A percentile compares a stretch with the other conserved stretches of the same genome.
Evolutionary conservation across 352 stramenopile species (phyloP).

Genomic region (Phytophthora kernoviae): DNA sequence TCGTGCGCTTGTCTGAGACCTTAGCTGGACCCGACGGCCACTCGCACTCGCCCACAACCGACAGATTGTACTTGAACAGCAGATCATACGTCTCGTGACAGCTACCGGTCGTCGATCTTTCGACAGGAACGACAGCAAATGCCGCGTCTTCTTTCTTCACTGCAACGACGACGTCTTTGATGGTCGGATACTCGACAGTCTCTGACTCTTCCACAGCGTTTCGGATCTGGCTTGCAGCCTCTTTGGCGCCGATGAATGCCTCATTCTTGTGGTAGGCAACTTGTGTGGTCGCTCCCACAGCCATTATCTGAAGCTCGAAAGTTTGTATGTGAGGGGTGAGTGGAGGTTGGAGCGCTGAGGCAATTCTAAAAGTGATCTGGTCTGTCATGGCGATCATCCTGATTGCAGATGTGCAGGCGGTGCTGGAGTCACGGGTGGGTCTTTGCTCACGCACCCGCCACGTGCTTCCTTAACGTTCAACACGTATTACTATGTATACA

Average conservation of each 20-base stretch:
- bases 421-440: no score
- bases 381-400: no score
- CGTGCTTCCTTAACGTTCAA: no score
- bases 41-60: slow-evolving; percentile 71
- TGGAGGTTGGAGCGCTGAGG: no score
- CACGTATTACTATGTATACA: no score
- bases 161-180: slow-evolving; percentile 61
- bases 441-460: no score
- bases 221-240: slow-evolving; percentile 18
- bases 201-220: slow-evolving; percentile 15
- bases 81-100: slow-evolving; percentile 97
- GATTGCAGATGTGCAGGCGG: no score
- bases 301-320: slow-evolving; percentile 17
- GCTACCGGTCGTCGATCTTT: slow-evolving; percentile 94
- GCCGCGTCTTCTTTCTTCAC: slow-evolving; percentile 85
- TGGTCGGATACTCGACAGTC: slow-evolving; percentile 13
- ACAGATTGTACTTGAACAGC: slow-evolving; percentile 69
- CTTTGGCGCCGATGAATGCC: slow-evolving; percentile 11
- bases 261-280: slow-evolving; percentile 21
- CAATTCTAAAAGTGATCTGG: no score
- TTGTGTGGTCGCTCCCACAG: slow-evolving; percentile 10
- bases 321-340: no score
- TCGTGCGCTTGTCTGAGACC: slow-evolving; percentile 46
- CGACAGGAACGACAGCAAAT: slow-evolving; percentile 94
- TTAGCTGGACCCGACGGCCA: slow-evolving; percentile 5